A percentile compares a stretch with the other conserved stretches of the same genome.
These are phyloP conservation scores for Arxiozyma heterogenica DNA, from an alignment of 1,139 yeast genomes.

Conservation along the genomic window DNA sequence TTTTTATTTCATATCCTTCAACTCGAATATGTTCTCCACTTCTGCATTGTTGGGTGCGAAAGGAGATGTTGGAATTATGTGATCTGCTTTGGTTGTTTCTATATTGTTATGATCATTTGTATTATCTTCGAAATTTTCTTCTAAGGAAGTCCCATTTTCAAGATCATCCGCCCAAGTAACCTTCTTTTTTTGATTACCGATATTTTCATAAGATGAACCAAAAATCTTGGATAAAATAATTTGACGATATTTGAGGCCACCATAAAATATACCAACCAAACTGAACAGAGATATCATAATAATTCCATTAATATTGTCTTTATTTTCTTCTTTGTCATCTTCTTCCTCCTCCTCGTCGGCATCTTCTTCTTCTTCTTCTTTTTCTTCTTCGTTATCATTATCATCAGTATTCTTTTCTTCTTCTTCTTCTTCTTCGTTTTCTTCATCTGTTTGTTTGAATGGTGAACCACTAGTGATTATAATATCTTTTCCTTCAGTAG, in stretches of 20 bases:
- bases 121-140: conserved; percentile 2
- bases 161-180: conserved; percentile 13
- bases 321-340: conserved; percentile 3
- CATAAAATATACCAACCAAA: conserved; percentile 10
- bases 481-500: conserved; percentile 15
- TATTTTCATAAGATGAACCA: background rate
- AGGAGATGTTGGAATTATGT: background rate
- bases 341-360: conserved; percentile 13
- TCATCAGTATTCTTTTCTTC: conserved; percentile 10
- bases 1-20: conserved; percentile 4
- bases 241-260: background rate
- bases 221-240: background rate
- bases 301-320: conserved; percentile 4
- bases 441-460: conserved; percentile 6
- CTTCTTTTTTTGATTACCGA: conserved; percentile 4
- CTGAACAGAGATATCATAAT: conserved; percentile 7
- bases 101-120: background rate
- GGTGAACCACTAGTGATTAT: conserved; percentile 8
- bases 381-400: conserved; percentile 6
- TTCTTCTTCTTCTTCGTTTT: conserved; percentile 5
- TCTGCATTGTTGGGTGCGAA: background rate
- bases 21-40: conserved; percentile 2
- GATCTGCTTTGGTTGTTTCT: background rate
- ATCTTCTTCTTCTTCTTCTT: conserved; percentile 7
- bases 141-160: conserved; percentile 3